Base-by-base conservation (phyloP, 768 basidiomycete species). In the Roridomyces roridus region DNA sequence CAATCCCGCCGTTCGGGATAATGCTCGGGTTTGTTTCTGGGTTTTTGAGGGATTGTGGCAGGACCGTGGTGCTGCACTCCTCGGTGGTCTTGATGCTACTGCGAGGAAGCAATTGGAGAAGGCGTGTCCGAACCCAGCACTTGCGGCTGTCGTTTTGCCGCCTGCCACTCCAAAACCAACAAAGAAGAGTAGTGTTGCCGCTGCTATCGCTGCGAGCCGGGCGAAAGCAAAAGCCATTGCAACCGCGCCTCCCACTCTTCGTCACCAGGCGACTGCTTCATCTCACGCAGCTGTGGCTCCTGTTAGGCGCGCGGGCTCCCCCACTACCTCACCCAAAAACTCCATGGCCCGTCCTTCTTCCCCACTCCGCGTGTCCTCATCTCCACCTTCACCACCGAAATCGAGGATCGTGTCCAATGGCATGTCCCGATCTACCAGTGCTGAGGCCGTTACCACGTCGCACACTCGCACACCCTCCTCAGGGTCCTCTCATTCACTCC, bases 121-220 rank as follows among this genome's bases (percentile, higher is more conserved):
- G 73, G 85, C 77, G 2, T 92, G 93, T 62, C 92, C 94, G 1
- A 77, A 84, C 64, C 83, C 84, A 5, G 75, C 77, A 36, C 62
- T 78, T 18, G 74, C 73, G 23, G 67, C 76, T 23, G 67, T 66
- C 34, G 64, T 78, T 0, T 67, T 78, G 23, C 74, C 80, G 26
- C 79, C 82, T 3, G 70, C 78, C 3, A 83, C 83, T 8, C 84
- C 88, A 15, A 84, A 83, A 46, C 73, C 70, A 49, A 70, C 71
- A 49, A 94, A 94, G 75, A 94, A 94, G 72, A 85, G 84, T 41
- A 92, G 91, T 55, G 78, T 95, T 51, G 88, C 91, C 36, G 91
- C 94, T 9, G 86, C 92, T 21, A 91, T 96, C 65, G 94, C 94
- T 36, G 93, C 94, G 20, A 95, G 91, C 68, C 83, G 94, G 21